Conservation (phyloP, 306 rosid species). For the Gleditsia sinensis region DNA sequence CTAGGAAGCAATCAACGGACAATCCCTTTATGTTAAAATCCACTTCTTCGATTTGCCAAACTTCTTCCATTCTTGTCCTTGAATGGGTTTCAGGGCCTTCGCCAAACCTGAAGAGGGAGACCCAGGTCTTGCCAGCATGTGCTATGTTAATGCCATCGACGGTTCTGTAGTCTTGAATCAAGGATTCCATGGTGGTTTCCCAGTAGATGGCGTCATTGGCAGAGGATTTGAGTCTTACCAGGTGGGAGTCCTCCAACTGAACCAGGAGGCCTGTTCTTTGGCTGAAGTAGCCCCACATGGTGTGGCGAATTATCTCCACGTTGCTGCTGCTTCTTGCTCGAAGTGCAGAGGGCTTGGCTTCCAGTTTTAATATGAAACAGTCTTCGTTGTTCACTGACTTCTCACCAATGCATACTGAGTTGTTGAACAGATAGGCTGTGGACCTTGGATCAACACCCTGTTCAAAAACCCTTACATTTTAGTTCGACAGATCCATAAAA, state of each 20-base stretch:
- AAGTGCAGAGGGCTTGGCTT: conserved; percentile 59
- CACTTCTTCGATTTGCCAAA: conserved; percentile 84
- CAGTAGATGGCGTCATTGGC: conserved; percentile 56
- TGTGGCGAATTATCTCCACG: conserved; percentile 81
- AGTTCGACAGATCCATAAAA: neutral
- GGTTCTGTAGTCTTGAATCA: conserved; percentile 63
- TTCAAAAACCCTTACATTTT: neutral
- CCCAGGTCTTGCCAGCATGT: conserved; percentile 69
- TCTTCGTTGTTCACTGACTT: conserved; percentile 72
- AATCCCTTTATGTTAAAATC: conserved; percentile 83
- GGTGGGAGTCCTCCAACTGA: conserved; percentile 82
- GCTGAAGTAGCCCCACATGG: conserved; percentile 92
- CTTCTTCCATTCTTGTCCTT: conserved; percentile 84
- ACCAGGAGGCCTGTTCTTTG: conserved; percentile 80
- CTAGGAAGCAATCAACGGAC: conserved; percentile 79
- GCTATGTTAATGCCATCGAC: conserved; percentile 79
- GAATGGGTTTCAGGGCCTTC: conserved; percentile 59
- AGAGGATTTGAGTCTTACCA: conserved; percentile 65
- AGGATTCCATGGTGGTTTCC: conserved; percentile 92
- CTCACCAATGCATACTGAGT: conserved; percentile 78
- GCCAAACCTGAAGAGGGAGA: conserved; percentile 71
- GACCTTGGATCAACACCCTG: conserved; percentile 96
- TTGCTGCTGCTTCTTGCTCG: conserved; percentile 73
- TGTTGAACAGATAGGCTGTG: conserved; percentile 70
- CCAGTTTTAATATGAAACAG: conserved; percentile 74